A percentile compares a stretch with the other conserved stretches of the same genome.
Evolutionary conservation across 208 protist species (phyloP).

Genomic region (Crithidia fasciculata): DNA sequence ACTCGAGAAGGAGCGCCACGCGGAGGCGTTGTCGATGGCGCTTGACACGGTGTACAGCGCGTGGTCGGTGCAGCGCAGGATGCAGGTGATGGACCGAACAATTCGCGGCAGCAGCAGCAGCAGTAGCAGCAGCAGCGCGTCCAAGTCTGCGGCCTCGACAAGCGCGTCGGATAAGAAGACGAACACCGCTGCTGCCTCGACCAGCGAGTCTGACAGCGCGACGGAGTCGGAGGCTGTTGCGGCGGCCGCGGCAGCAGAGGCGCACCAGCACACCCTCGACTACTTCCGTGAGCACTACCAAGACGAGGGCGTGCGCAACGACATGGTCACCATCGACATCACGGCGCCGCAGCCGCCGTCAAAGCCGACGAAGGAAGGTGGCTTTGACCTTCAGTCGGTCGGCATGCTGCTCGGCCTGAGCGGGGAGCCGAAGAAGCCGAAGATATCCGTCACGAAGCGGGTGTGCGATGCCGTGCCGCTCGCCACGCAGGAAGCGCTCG

Average conservation of each 20-base stretch:
- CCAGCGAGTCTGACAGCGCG: background rate
- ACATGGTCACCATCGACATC: slow-evolving; percentile 81
- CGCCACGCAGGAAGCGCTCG: slow-evolving; percentile 82
- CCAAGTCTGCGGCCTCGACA: background rate
- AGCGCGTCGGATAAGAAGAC: background rate
- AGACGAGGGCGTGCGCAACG: slow-evolving; percentile 67
- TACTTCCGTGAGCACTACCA: slow-evolving; percentile 84
- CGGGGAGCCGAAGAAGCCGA: slow-evolving; percentile 49
- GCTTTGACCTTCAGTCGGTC: slow-evolving; percentile 68
- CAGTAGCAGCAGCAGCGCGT: background rate
- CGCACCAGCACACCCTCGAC: slow-evolving; percentile 62
- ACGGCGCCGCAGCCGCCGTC: slow-evolving; percentile 48
- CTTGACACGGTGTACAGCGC: slow-evolving; percentile 79
- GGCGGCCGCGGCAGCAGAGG: slow-evolving; percentile 12
- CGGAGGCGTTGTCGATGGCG: slow-evolving; percentile 79
- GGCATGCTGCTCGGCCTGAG: slow-evolving; percentile 70
- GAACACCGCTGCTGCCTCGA: background rate
- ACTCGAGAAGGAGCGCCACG: slow-evolving; percentile 66
- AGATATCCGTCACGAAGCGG: slow-evolving; percentile 68
- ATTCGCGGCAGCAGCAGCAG: slow-evolving; percentile 15
- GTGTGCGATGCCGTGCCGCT: slow-evolving; percentile 85
- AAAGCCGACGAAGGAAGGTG: slow-evolving; percentile 41
- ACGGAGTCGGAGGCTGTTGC: slow-evolving; percentile 8
- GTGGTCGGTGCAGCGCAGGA: slow-evolving; percentile 56
- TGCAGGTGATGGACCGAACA: slow-evolving; percentile 26